These are phyloP conservation scores for Sporothrix schenckii DNA, from an alignment of 2,329 filamentous ascomycete species.

Conservation along the genomic window DNA sequence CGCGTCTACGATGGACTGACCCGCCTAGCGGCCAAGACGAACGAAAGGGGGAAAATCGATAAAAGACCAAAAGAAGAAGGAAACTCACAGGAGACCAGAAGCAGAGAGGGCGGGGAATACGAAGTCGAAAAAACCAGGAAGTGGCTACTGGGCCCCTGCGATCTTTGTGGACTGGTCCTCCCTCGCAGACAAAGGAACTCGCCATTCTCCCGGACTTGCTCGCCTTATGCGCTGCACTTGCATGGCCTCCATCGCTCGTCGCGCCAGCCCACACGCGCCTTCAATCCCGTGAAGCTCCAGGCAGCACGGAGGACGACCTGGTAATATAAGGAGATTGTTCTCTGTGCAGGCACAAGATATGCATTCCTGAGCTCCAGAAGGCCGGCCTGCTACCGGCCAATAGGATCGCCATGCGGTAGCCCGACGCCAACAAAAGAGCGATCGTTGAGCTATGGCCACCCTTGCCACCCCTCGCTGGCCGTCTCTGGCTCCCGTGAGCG, in stretches of 20 bases:
- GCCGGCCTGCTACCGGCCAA: conserved; percentile 17
- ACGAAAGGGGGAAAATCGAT: not conserved
- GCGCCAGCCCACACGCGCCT: not conserved
- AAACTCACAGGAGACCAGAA: not conserved
- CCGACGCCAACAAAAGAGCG: not conserved
- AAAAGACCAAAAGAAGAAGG: not conserved
- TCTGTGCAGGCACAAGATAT: conserved; percentile 3
- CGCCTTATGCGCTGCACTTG: not conserved
- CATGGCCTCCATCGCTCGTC: conserved; percentile 7
- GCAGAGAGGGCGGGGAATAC: not conserved
- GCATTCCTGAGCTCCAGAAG: conserved; percentile 10
- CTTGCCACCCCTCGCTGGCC: not conserved
- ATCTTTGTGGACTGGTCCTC: too few relatives aligned
- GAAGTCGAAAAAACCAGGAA: not conserved
- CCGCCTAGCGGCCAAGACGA: conserved; percentile 14
- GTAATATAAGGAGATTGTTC: not conserved
- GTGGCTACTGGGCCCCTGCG: too few relatives aligned
- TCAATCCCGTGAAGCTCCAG: not conserved
- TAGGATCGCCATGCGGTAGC: conserved; percentile 20
- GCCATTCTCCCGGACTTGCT: not conserved
- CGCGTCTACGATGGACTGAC: conserved; percentile 2
- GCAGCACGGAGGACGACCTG: not conserved
- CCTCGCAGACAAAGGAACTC: not conserved
- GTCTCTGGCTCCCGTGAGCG: conserved; percentile 27
- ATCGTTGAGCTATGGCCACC: not conserved